These are phyloP conservation scores for Rostrohypoxylon terebratum DNA, from an alignment of 495 filamentous ascomycete genomes.

Conservation along the genomic window DNA sequence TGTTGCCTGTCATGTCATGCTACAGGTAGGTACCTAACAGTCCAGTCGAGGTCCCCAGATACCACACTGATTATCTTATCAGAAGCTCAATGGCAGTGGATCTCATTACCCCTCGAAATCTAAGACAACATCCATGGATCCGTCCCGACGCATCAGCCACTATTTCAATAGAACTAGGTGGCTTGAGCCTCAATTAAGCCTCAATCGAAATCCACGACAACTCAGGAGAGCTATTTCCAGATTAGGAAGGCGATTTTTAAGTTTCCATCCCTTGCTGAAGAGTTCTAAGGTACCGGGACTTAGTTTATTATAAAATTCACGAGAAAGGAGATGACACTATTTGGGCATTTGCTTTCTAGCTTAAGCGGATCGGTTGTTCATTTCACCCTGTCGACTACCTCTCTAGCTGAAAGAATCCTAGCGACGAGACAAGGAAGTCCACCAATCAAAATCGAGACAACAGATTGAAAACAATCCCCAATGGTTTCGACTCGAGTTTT, in stretches of 20 bases:
- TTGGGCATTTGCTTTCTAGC: background rate
- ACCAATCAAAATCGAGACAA: slow-evolving; percentile 1
- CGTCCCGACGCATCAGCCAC: background rate
- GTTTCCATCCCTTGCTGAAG: background rate
- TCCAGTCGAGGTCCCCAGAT: background rate
- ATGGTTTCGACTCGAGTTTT: background rate
- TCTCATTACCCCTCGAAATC: slow-evolving; percentile 4
- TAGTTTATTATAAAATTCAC: background rate
- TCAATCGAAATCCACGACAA: background rate
- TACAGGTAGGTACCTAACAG: background rate
- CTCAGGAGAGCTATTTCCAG: background rate
- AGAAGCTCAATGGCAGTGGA: background rate
- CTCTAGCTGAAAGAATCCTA: background rate
- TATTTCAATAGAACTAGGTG: background rate
- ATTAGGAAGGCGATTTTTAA: background rate
- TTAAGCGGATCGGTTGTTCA: background rate
- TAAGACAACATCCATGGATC: background rate
- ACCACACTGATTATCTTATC: background rate
- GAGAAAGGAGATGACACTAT: background rate
- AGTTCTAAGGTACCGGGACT: background rate
- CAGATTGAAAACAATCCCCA: background rate
- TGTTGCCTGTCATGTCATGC: background rate
- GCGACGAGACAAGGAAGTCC: background rate
- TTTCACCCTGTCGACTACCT: background rate
- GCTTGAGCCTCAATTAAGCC: background rate